A percentile compares a stretch with the other conserved stretches of the same genome.
Evolutionary conservation across 2,329 filamentous ascomycete species (phyloP).

Genomic region (Colletotrichum paranaense): DNA sequence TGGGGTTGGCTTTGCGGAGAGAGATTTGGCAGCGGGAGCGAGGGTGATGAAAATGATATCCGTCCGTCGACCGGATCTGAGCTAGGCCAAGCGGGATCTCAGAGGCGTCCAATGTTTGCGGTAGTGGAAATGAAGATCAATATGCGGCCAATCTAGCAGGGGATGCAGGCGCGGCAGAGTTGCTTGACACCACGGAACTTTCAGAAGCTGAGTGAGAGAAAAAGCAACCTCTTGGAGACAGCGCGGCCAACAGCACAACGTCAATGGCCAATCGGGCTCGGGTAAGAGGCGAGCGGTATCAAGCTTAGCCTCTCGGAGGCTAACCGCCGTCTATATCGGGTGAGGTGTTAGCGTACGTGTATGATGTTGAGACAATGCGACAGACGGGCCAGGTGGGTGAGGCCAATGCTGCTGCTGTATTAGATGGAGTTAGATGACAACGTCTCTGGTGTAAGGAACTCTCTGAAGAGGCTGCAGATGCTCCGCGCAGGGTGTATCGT

Average conservation of each 20-base stretch:
- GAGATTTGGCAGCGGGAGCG: constrained; percentile 22
- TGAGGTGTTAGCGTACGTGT: neutral
- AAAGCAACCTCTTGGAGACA: constrained; percentile 13
- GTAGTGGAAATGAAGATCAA: constrained; percentile 35
- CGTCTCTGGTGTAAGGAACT: neutral
- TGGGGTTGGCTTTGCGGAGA: neutral
- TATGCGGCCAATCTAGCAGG: constrained; percentile 11
- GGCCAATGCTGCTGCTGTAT: neutral
- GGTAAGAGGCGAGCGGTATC: neutral
- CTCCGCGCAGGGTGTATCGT: neutral
- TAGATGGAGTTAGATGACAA: neutral
- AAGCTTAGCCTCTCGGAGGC: constrained; percentile 7
- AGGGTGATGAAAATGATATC: constrained; percentile 11
- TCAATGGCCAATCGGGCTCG: neutral
- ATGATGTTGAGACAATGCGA: constrained; percentile 15
- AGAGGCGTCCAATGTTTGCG: constrained; percentile 36
- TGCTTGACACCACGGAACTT: neutral
- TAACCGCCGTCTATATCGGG: constrained; percentile 10
- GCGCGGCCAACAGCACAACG: neutral
- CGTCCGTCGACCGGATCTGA: constrained; percentile 24
- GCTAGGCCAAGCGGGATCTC: constrained; percentile 28
- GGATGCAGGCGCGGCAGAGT: neutral
- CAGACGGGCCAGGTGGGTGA: neutral
- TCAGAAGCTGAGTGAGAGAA: neutral
- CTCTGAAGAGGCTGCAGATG: neutral